A percentile compares a stretch with the other conserved stretches of the same genome.
Conservation (phyloP, 2,329 filamentous ascomycete species). For the Pestalotiopsis sp. region DNA sequence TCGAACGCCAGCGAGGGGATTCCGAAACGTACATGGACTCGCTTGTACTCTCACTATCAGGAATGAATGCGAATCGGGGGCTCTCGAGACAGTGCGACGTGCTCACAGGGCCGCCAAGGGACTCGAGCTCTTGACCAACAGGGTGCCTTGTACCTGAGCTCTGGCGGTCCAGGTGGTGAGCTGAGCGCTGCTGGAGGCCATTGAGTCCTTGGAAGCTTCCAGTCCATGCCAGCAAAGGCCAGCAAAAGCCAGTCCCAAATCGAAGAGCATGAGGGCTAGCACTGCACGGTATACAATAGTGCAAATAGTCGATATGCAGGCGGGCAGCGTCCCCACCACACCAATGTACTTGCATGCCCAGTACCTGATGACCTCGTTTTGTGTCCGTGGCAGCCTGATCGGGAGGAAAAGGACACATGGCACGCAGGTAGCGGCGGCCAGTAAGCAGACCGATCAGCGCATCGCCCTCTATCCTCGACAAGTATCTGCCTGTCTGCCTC, state of each 20-base stretch:
- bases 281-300: constrained; percentile 8
- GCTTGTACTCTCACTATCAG: background rate
- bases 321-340: background rate
- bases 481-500: constrained; percentile 12
- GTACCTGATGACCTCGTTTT: constrained; percentile 24
- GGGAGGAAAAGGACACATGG: constrained; percentile 17
- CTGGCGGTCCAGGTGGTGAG: background rate
- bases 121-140: background rate
- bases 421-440: constrained; percentile 21
- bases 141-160: background rate
- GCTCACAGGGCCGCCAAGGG: background rate
- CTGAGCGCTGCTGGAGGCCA: background rate
- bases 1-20: background rate
- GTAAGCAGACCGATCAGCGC: constrained; percentile 19
- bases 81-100: background rate
- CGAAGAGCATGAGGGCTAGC: background rate
- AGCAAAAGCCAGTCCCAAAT: background rate
- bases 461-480: constrained; percentile 23
- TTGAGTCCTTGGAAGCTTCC: background rate
- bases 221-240: background rate
- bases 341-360: background rate
- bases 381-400: constrained; percentile 10
- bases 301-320: background rate
- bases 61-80: background rate
- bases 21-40: background rate